A percentile compares a stretch with the other conserved stretches of the same genome.
Conservation (phyloP, 306 rosid genomes). For the Parietaria judaica region DNA sequence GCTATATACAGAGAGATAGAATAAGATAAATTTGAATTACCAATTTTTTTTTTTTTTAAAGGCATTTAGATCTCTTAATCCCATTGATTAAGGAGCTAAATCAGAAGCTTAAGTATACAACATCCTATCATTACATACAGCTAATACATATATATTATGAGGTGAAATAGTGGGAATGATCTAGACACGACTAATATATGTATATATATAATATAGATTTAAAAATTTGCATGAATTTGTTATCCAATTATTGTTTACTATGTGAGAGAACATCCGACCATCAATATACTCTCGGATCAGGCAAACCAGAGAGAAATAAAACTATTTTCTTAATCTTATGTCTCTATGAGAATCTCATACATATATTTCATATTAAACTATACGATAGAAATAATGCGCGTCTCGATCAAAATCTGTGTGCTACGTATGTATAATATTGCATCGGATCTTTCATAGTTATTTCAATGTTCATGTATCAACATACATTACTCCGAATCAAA, state of each 20-base stretch:
- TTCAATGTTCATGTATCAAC: background rate
- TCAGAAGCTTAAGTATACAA: background rate
- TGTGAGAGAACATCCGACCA: conserved; percentile 28
- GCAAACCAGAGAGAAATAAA: conserved; percentile 9
- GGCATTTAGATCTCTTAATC: background rate
- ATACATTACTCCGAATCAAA: too few species aligned
- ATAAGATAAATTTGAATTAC: too few species aligned
- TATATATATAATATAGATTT: background rate
- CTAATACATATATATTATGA: background rate
- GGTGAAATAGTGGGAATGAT: background rate
- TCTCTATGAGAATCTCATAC: conserved; percentile 13
- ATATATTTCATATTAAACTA: background rate
- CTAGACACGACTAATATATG: background rate
- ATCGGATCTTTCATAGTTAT: background rate
- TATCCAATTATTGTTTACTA: background rate
- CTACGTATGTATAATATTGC: background rate
- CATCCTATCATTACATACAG: background rate
- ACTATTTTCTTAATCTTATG: conserved; percentile 26
- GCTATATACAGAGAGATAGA: too few species aligned
- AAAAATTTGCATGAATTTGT: background rate
- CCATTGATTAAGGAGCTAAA: background rate
- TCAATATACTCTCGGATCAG: conserved; percentile 9
- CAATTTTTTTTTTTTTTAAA: too few species aligned
- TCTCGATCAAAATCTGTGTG: conserved; percentile 10
- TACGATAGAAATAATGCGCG: background rate